These are phyloP conservation scores for Colletotrichum lentis DNA, from an alignment of 2,329 filamentous ascomycete genomes.

Conservation along the genomic window DNA sequence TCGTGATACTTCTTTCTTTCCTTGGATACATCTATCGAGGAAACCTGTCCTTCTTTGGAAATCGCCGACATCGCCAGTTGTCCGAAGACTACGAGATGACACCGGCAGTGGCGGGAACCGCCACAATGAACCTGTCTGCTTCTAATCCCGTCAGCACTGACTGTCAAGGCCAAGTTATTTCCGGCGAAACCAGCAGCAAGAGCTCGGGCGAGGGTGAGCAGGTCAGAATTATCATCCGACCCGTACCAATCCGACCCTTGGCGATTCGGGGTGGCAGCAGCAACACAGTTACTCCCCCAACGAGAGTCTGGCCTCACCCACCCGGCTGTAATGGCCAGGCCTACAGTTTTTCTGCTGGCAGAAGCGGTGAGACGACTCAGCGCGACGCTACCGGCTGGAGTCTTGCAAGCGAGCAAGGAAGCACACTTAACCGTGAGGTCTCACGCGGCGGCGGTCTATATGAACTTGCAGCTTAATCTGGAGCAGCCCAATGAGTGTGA, in stretches of 20 bases:
- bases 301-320: constrained; percentile 43
- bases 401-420: constrained; percentile 43
- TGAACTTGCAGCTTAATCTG: neutral
- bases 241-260: constrained; percentile 34
- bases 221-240: constrained; percentile 47
- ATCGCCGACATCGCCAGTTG: constrained; percentile 32
- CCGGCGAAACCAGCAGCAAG: constrained; percentile 25
- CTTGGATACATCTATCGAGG: constrained; percentile 40
- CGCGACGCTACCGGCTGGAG: constrained; percentile 44
- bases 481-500: neutral
- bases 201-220: constrained; percentile 40
- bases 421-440: constrained; percentile 6
- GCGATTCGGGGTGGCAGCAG: constrained; percentile 12
- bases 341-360: constrained; percentile 43
- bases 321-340: constrained; percentile 42
- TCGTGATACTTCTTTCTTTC: constrained; percentile 40
- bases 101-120: constrained; percentile 12
- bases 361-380: constrained; percentile 39
- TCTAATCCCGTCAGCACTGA: neutral
- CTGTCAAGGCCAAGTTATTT: constrained; percentile 1
- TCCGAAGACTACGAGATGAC: constrained; percentile 37
- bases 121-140: neutral
- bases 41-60: constrained; percentile 9
- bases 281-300: constrained; percentile 29
- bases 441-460: neutral